A percentile compares a stretch with the other conserved stretches of the same genome.
Evolutionary conservation across 2,329 filamentous ascomycete genomes (phyloP).

Genomic region (Xylaria multiplex): DNA sequence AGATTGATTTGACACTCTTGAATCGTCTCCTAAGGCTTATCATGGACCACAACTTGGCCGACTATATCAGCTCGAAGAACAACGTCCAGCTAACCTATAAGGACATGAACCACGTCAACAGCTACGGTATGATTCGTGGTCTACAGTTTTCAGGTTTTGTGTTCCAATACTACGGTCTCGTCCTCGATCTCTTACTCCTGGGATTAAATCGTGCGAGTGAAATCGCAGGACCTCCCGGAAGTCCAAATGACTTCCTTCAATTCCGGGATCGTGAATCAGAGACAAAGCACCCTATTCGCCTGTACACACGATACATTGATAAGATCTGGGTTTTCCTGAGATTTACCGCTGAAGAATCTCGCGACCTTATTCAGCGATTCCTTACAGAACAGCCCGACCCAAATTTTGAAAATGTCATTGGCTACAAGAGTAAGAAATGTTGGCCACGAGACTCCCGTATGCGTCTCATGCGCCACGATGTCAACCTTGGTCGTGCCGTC

Average conservation of each 20-base stretch:
- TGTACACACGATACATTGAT: slow-evolving; percentile 98
- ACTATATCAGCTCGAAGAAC: slow-evolving; percentile 99
- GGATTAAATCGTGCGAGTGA: slow-evolving; percentile 97
- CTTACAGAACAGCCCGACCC: slow-evolving; percentile 97
- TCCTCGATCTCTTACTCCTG: slow-evolving; percentile 90
- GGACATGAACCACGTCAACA: slow-evolving; percentile 99
- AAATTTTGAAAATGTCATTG: slow-evolving; percentile 99
- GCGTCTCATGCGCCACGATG: slow-evolving; percentile 98
- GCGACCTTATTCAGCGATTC: slow-evolving; percentile 96
- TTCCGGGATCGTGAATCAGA: slow-evolving; percentile 95
- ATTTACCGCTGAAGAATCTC: slow-evolving; percentile 91
- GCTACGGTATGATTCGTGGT: slow-evolving; percentile 97
- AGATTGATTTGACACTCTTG: slow-evolving; percentile 95
- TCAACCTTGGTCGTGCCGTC: slow-evolving; percentile 94
- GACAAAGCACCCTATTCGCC: slow-evolving; percentile 89
- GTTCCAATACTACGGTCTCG: slow-evolving; percentile 97
- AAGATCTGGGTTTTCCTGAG: slow-evolving; percentile 98
- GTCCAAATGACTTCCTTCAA: slow-evolving; percentile 96
- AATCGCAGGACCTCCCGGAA: slow-evolving; percentile 92
- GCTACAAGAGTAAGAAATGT: slow-evolving; percentile 99
- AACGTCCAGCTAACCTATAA: slow-evolving; percentile 99
- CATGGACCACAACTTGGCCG: slow-evolving; percentile 99
- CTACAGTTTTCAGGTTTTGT: slow-evolving; percentile 98
- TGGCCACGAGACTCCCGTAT: slow-evolving; percentile 98
- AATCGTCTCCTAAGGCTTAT: slow-evolving; percentile 93